Percentiles rank a stretch among this genome's conserved stretches.
Evolutionary conservation across 2,329 filamentous ascomycete genomes (phyloP).

Genomic region (Microsporum ferrugineum): DNA sequence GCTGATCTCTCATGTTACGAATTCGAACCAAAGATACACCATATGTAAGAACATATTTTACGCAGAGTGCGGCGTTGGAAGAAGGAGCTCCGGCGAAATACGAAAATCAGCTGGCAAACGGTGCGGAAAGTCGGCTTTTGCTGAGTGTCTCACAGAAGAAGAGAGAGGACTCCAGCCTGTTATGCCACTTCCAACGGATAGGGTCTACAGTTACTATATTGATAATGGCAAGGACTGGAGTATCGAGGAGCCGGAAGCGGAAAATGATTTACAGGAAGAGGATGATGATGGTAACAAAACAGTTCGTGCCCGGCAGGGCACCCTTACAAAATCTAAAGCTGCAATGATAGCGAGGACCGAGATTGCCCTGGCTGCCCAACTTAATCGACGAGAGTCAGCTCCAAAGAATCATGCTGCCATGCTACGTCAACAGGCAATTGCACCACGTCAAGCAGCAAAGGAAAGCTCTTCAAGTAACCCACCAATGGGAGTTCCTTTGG

Average conservation of each 20-base stretch:
- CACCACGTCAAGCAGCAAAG: conserved; percentile 22
- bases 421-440: conserved; percentile 35
- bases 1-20: conserved; percentile 28
- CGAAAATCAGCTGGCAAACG: conserved; percentile 36
- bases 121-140: conserved; percentile 35
- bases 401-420: conserved; percentile 38
- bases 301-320: conserved; percentile 20
- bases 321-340: conserved; percentile 20
- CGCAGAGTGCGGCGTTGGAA: conserved; percentile 35
- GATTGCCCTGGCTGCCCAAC: conserved; percentile 30
- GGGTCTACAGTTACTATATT: conserved; percentile 36
- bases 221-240: conserved; percentile 34
- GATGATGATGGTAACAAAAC: conserved; percentile 16
- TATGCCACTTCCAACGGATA: conserved; percentile 36
- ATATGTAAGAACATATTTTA: conserved; percentile 35
- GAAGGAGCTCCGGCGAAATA: conserved; percentile 30
- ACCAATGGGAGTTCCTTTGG: not conserved
- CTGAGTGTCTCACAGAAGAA: conserved; percentile 38
- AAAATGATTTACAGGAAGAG: conserved; percentile 18
- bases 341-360: conserved; percentile 27
- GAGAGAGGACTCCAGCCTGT: conserved; percentile 34
- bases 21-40: conserved; percentile 28
- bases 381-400: conserved; percentile 26
- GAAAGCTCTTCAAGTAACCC: conserved; percentile 13
- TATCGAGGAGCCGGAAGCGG: conserved; percentile 14